These are phyloP conservation scores for Diutina ranongensis DNA, from an alignment of 1,139 yeast genomes.

Conservation along the genomic window DNA sequence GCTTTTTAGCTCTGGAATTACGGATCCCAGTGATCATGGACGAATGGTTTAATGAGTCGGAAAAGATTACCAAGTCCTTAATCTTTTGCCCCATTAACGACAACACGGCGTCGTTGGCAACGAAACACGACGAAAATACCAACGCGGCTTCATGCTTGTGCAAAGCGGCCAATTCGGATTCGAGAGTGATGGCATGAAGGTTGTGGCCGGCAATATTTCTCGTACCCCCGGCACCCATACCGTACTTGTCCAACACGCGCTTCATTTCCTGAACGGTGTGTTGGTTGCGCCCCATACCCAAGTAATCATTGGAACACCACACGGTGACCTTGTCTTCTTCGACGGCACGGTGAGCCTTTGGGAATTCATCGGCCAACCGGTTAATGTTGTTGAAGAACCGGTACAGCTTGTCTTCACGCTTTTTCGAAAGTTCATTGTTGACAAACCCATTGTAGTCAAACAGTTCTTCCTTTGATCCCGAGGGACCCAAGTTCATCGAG, in stretches of 20 bases:
- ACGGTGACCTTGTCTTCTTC: constrained; percentile 85
- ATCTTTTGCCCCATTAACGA: constrained; percentile 84
- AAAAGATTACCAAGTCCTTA: constrained; percentile 80
- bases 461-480: constrained; percentile 27
- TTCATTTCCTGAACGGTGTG: constrained; percentile 70
- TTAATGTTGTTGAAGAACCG: constrained; percentile 95
- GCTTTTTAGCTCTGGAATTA: constrained; percentile 82
- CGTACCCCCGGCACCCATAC: constrained; percentile 99
- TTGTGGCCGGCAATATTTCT: constrained; percentile 98
- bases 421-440: constrained; percentile 51
- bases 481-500: constrained; percentile 13
- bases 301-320: constrained; percentile 97
- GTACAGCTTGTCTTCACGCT: constrained; percentile 83
- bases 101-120: constrained; percentile 94
- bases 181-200: constrained; percentile 73
- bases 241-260: constrained; percentile 72
- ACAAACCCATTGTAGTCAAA: constrained; percentile 62
- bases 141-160: constrained; percentile 94
- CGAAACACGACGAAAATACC: constrained; percentile 91
- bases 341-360: constrained; percentile 69
- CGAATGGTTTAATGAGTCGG: constrained; percentile 92
- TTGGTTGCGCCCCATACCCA: constrained; percentile 84
- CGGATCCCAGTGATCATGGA: constrained; percentile 95
- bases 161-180: constrained; percentile 75
- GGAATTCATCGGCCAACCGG: constrained; percentile 88